Percentiles rank a stretch among this genome's conserved stretches.
Conservation (phyloP, 2,329 filamentous ascomycete genomes). For the Cercospora nicotianae region DNA sequence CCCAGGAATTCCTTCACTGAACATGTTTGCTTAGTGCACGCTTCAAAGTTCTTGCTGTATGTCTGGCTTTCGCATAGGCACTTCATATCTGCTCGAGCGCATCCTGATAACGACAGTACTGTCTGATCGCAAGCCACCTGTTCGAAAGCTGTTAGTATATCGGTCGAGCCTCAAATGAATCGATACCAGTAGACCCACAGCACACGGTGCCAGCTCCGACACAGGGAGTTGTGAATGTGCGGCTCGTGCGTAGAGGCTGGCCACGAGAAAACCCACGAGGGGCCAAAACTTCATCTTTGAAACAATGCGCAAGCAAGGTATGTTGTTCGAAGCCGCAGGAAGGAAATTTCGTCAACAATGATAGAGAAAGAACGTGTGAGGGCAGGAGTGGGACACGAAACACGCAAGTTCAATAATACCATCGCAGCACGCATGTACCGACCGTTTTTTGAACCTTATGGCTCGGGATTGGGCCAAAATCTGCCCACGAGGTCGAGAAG, state of each 20-base stretch:
- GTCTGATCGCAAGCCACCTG: slow-evolving; percentile 1
- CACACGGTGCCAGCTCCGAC: not conserved
- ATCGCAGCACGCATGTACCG: not conserved
- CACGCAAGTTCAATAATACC: not conserved
- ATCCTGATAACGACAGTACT: slow-evolving; percentile 2
- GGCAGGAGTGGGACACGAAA: not conserved
- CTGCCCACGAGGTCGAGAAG: not conserved
- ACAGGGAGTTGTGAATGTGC: not conserved
- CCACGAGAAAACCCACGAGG: not conserved
- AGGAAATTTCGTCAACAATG: not conserved
- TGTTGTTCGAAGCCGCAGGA: not conserved
- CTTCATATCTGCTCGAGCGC: slow-evolving; percentile 16
- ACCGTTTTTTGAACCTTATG: not conserved
- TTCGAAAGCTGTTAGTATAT: not conserved
- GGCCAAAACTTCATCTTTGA: not conserved
- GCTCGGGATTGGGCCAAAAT: not conserved
- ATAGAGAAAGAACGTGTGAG: not conserved
- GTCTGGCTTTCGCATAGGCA: slow-evolving; percentile 10
- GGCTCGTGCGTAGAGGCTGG: not conserved
- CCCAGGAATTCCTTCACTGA: slow-evolving; percentile 13
- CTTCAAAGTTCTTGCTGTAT: slow-evolving; percentile 1
- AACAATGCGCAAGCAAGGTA: not conserved
- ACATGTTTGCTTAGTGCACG: slow-evolving; percentile 12
- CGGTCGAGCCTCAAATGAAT: not conserved
- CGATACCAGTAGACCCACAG: not conserved